These are phyloP conservation scores for Neotropicomus parvogracilis DNA, from an alignment of 1,284 basidiomycete genomes.

Conservation along the genomic window DNA sequence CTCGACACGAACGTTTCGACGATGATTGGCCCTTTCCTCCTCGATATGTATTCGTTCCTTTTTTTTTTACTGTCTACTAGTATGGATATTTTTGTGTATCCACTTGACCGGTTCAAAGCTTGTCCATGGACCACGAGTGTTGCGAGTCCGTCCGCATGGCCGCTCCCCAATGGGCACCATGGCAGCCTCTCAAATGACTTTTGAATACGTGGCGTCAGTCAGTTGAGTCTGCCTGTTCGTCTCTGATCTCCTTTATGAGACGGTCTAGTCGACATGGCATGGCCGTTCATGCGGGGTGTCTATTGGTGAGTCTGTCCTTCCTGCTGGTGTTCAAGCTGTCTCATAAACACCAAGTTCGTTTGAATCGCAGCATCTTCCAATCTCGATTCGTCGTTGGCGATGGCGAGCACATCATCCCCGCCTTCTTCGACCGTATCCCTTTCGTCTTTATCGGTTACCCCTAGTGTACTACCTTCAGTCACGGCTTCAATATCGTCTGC, in stretches of 20 bases:
- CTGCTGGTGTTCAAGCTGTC: neutral
- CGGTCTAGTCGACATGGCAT: too few species aligned
- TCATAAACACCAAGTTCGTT: neutral
- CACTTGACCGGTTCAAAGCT: too few species aligned
- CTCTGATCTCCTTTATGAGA: neutral
- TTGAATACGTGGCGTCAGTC: neutral
- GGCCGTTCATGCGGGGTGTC: neutral
- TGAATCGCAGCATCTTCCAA: neutral
- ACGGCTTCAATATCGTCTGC: neutral
- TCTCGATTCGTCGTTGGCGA: neutral
- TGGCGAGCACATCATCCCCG: neutral
- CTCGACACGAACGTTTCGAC: constrained; percentile 13
- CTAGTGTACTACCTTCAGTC: neutral
- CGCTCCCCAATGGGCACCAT: too few species aligned
- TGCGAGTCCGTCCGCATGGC: neutral
- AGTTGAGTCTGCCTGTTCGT: neutral
- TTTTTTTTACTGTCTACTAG: constrained; percentile 20
- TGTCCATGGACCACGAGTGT: neutral
- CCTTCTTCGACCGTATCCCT: neutral
- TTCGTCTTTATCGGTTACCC: neutral
- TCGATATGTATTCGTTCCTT: constrained; percentile 11
- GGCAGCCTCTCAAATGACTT: neutral
- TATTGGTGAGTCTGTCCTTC: neutral
- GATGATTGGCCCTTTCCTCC: constrained; percentile 2
- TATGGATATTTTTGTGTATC: constrained; percentile 8